Base-by-base conservation (phyloP, 768 basidiomycete species). In the Suillus lakei region DNA sequence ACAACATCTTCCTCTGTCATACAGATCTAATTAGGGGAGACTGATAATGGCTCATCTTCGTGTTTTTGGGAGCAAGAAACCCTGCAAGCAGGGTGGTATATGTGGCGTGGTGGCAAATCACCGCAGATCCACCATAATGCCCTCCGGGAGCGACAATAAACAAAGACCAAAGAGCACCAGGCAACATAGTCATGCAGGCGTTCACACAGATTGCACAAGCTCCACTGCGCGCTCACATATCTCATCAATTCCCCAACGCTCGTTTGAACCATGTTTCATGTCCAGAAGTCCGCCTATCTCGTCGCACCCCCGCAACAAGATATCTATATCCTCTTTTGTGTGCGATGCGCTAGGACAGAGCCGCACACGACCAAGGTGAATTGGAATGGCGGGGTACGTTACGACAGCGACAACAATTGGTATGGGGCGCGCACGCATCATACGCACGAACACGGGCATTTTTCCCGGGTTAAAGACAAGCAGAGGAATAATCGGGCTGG, bases 311-410 rank as follows among this genome's bases (percentile, higher is more conserved):
- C 85, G 80, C 58, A 99, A 82, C 38, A 99, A 80, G 15, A 82
- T 80, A 79, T 99, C 98, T 65, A 99, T 88, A 72, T 99, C 98
- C 70, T 95, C 92, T 81, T 99, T 99, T 64, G 96, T 99, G 83
- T 99, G 98, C 59, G 95, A 82, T 15, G 97, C 92, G 64, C 92
- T 95, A n/a, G 98, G 85, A 74, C 98, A 99, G 84, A 99, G 97
- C 71, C 98, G 84, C 61, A 96, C 94, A 34, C 98, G 87, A 53
- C 88, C 44, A 99, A 86, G n/a, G n/a, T n/a, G n/a, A 99, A 99
- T 96, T 13, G 95, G 90, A 30, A 96, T 98, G 1, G 96, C 95
- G 6, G 91, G 92, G 76, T 97, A 97, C 39, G 88, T 91, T 7
- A 98, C 95, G 43, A 98, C 93, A 30, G 97, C 96, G 8, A 93